Evolutionary conservation across 1,284 basidiomycete genomes (phyloP).

Genomic region (Pholiota adiposa): DNA sequence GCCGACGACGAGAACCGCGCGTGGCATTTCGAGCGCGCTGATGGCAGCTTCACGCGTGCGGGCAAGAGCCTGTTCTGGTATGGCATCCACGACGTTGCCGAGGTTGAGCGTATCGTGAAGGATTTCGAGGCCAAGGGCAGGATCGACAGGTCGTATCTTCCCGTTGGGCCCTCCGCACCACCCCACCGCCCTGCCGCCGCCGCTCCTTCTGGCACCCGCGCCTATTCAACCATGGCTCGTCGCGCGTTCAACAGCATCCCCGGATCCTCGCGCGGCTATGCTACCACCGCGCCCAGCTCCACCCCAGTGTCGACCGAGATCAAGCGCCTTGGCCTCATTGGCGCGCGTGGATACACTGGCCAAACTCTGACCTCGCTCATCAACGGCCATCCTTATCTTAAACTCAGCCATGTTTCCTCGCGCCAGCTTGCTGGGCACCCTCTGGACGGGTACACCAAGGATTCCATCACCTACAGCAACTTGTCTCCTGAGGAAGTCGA

Average conservation of each 20-base stretch:
- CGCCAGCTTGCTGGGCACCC: slow-evolving; percentile 89
- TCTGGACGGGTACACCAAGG: slow-evolving; percentile 85
- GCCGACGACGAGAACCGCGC: slow-evolving; percentile 95
- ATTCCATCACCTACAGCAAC: slow-evolving; percentile 78
- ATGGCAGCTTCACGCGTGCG: slow-evolving; percentile 95
- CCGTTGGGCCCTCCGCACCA: slow-evolving; percentile 83
- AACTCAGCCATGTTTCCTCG: slow-evolving; percentile 94
- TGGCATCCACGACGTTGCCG: slow-evolving; percentile 89
- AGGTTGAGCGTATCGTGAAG: slow-evolving; percentile 88
- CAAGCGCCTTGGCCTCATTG: slow-evolving; percentile 94
- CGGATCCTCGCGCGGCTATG: slow-evolving; percentile 63
- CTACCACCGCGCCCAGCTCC: slow-evolving; percentile 48
- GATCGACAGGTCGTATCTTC: slow-evolving; percentile 88
- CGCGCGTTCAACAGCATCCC: slow-evolving; percentile 40
- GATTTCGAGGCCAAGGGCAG: slow-evolving; percentile 86
- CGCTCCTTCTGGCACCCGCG: slow-evolving; percentile 41
- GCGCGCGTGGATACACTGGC: slow-evolving; percentile 95
- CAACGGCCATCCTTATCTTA: slow-evolving; percentile 84
- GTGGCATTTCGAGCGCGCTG: slow-evolving; percentile 99
- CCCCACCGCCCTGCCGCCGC: slow-evolving; percentile 52
- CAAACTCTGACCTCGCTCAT: slow-evolving; percentile 89
- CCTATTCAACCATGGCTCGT: slow-evolving; percentile 80
- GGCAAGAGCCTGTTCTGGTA: slow-evolving; percentile 98
- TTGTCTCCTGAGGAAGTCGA: slow-evolving; percentile 80
- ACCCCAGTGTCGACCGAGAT: slow-evolving; percentile 55